Base-by-base conservation (phyloP, 2,329 filamentous ascomycete genomes). In the Pseudocercospora musae region DNA sequence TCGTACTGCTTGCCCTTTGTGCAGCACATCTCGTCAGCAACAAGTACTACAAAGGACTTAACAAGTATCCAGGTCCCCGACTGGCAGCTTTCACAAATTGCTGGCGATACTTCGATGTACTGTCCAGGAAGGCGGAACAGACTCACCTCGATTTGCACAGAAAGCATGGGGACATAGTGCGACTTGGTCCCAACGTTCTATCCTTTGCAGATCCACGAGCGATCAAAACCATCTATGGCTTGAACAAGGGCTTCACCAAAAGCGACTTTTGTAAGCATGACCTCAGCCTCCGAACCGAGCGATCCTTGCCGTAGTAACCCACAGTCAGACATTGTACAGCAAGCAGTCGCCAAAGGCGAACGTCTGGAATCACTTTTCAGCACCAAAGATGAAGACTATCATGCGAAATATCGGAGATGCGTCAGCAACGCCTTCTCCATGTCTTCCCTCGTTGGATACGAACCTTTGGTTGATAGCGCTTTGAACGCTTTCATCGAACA, bases 191-290 rank as follows among this genome's bases (percentile, higher is more conserved):
- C 0, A 92, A 92, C 66, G 79, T 80, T 0, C 76, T 95, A 1
- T 91, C 89, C 0, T 92, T 95, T 70, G 84, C 88, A 2, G 84
- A 91, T 67, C 89, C 91, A 0, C 84, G 84, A 62, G 89, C 89
- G 0, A 80, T 94, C 68, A 90, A 90, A 76, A 79, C 80, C 10
- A 93, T 95, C 49, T 96, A 95, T 73, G 90, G 90, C 0, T 76
- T 94, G 48, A 94, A 93, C 74, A 93, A 93, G 75, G 89, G 90
- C 0, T 89, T 92, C 68, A 78, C 84, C 53, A 95, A 95, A 87
- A 92, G 89, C 29, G 87, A 90, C 66, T 94, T 94, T 73, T 94
- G 62, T 63, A 58, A 44, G 60, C 18, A 5, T 21, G 9, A 18
- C 37, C 18, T 20, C 11, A 6, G 0, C 0, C 21, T n/a, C 33